phyloP scores from a whole-genome alignment of 2,329 filamentous ascomycete genomes.

The Chalara sp. region DNA sequence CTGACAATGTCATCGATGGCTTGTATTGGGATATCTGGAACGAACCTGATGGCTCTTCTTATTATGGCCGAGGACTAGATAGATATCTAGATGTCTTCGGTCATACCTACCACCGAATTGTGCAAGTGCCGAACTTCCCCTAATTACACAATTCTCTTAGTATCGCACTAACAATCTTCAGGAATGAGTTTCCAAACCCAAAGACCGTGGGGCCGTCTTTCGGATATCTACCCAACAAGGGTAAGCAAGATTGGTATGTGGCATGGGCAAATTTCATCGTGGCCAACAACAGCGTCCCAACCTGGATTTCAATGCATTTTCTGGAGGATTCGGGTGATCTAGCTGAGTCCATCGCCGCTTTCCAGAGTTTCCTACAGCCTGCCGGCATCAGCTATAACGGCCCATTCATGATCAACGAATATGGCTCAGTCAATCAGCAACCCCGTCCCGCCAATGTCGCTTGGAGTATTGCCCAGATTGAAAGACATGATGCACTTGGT shows the following conservation, averaged over 20 bases:
- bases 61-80: constrained; percentile 12
- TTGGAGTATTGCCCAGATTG: constrained; percentile 15
- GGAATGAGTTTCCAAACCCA: no score
- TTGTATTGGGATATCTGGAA: neutral
- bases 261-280: no score
- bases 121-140: no score
- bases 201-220: no score
- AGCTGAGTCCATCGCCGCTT: constrained; percentile 19
- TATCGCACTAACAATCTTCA: no score
- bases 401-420: constrained; percentile 16
- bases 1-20: neutral
- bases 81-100: constrained; percentile 14
- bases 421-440: constrained; percentile 9
- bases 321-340: constrained; percentile 18
- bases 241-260: no score
- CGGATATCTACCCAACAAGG: no score
- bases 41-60: neutral
- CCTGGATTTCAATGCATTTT: no score
- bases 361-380: constrained; percentile 15
- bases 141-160: no score
- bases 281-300: no score
- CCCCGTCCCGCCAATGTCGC: constrained; percentile 5
- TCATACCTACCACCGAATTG: no score
- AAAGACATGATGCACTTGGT: constrained; percentile 12
- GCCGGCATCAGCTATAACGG: neutral